Conservation (phyloP, 106 monocot species). For the Dendrobium chrysotoxum region DNA sequence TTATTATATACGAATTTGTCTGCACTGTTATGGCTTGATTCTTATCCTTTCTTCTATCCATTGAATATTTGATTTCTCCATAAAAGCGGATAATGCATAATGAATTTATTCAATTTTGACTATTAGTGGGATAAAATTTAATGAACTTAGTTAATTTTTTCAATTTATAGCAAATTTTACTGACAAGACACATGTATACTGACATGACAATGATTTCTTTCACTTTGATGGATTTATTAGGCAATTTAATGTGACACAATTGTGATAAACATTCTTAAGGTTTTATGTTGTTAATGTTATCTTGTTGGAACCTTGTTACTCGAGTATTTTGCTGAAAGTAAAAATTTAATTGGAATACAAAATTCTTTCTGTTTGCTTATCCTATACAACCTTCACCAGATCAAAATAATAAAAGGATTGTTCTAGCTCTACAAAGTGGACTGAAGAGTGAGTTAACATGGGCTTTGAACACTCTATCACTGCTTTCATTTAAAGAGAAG, state of each 20-base stretch:
- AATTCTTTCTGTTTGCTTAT: neutral
- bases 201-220: neutral
- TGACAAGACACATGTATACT: neutral
- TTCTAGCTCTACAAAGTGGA: conserved; percentile 94
- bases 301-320: neutral
- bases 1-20: neutral
- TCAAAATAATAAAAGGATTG: conserved; percentile 95
- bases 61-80: neutral
- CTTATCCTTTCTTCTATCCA: neutral
- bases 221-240: neutral
- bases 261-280: neutral
- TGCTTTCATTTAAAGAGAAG: conserved; percentile 96
- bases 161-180: neutral
- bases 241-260: neutral
- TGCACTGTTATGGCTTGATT: neutral
- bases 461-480: conserved; percentile 78
- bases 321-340: neutral
- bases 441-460: conserved; percentile 91
- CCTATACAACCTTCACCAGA: conserved; percentile 35
- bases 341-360: neutral
- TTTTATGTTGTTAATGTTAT: neutral
- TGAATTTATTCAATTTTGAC: neutral
- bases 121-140: neutral
- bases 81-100: neutral
- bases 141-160: neutral